A percentile compares a stretch with the other conserved stretches of the same genome.
Conservation (phyloP, 2,329 filamentous ascomycete species). For the Calonectria crousiana region DNA sequence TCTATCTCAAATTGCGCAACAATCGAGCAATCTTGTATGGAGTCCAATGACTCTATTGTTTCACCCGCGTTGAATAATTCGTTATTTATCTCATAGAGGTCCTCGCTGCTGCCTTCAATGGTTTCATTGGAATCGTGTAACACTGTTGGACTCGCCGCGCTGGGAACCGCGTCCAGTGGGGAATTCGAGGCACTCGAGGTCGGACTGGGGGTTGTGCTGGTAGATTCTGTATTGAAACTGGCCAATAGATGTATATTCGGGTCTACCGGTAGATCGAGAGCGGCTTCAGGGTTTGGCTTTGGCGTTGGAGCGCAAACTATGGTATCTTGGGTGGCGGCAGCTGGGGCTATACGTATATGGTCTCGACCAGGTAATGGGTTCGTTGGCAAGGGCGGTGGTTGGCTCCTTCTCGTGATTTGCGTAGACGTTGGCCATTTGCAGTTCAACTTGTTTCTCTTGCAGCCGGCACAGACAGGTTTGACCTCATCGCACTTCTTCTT, state of each 20-base stretch:
- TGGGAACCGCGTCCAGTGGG: not conserved
- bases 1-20: not conserved
- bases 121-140: not conserved
- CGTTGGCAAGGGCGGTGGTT: not conserved
- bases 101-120: not conserved
- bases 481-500: conserved; percentile 57
- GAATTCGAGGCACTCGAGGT: not conserved
- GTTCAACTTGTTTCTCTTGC: conserved; percentile 42
- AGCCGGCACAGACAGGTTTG: conserved; percentile 51
- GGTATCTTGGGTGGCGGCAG: not conserved
- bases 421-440: conserved; percentile 34
- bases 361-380: not conserved
- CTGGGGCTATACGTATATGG: not conserved
- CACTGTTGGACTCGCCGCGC: not conserved
- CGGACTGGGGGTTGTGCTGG: not conserved
- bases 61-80: not conserved
- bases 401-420: not conserved
- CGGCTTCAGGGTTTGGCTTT: not conserved
- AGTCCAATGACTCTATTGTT: not conserved
- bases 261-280: not conserved
- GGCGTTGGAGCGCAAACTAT: not conserved
- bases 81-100: not conserved
- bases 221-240: not conserved
- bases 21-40: not conserved
- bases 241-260: not conserved